Conservation (phyloP, 176 grass and related monocot species). For the Oryza australiensis region DNA sequence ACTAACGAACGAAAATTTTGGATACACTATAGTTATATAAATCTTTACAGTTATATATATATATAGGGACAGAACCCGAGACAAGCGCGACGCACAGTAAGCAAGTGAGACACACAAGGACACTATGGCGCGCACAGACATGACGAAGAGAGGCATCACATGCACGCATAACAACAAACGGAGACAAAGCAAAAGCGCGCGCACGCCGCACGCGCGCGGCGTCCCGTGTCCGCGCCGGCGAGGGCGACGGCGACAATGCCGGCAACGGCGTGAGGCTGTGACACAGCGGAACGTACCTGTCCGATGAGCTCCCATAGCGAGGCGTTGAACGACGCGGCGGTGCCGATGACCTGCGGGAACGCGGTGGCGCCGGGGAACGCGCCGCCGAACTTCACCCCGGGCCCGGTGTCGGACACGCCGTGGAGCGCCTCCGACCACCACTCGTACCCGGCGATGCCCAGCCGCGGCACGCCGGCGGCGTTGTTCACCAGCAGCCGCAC, state of each 20-base stretch:
- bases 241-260: not conserved
- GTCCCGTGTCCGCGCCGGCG: no score
- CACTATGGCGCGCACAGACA: not conserved
- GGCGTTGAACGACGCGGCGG: constrained; percentile 80
- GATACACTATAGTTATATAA: no score
- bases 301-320: constrained; percentile 90
- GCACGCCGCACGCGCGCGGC: not conserved
- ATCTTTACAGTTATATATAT: no score
- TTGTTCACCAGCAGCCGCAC: constrained; percentile 78
- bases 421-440: constrained; percentile 99
- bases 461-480: constrained; percentile 63
- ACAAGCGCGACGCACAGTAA: not conserved
- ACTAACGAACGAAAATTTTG: no score
- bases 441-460: constrained; percentile 64
- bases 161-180: constrained; percentile 13
- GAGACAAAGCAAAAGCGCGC: not conserved
- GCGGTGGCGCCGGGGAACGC: constrained; percentile 78
- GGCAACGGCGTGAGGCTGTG: not conserved
- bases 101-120: not conserved
- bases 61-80: not conserved
- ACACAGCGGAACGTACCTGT: no score
- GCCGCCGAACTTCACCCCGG: constrained; percentile 68
- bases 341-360: constrained; percentile 92
- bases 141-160: constrained; percentile 1
- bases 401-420: constrained; percentile 62